Conservation (phyloP, 1,284 basidiomycete species). For the Dichomitus squalens region DNA sequence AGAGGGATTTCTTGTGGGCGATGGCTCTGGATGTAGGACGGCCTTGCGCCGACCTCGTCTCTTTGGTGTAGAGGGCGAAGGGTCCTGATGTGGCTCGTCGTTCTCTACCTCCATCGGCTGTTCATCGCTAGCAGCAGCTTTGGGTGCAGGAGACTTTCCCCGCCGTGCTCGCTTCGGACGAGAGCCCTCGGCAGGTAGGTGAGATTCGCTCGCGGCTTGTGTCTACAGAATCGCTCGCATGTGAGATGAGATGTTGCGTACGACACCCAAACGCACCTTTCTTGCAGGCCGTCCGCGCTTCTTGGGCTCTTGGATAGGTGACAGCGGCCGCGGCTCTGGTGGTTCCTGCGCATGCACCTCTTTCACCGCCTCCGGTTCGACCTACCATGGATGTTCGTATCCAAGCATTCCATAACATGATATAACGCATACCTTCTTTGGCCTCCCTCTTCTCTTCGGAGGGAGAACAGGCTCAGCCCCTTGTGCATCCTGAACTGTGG, state of each 20-base stretch:
- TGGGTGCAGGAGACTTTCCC: background rate
- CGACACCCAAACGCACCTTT: background rate
- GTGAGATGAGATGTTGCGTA: background rate
- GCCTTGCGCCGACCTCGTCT: conserved; percentile 1
- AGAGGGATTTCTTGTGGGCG: background rate
- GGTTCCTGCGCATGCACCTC: background rate
- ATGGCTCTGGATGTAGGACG: background rate
- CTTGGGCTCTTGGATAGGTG: conserved; percentile 15
- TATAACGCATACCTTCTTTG: conserved; percentile 11
- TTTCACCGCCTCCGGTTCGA: background rate
- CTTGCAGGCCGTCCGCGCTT: conserved; percentile 8
- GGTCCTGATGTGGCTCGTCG: background rate
- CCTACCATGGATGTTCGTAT: background rate
- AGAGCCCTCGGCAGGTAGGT: background rate
- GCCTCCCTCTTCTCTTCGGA: conserved; percentile 6
- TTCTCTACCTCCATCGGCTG: background rate
- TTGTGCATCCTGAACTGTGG: background rate
- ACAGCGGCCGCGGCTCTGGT: conserved; percentile 1
- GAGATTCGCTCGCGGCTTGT: background rate
- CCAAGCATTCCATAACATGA: background rate
- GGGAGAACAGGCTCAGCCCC: conserved; percentile 3
- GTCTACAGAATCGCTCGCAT: background rate
- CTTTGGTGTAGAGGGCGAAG: background rate
- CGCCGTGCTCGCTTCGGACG: background rate
- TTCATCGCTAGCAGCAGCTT: background rate